Evolutionary conservation across 1,139 yeast species (phyloP).

Genomic region (Geotrichum aggregatum): DNA sequence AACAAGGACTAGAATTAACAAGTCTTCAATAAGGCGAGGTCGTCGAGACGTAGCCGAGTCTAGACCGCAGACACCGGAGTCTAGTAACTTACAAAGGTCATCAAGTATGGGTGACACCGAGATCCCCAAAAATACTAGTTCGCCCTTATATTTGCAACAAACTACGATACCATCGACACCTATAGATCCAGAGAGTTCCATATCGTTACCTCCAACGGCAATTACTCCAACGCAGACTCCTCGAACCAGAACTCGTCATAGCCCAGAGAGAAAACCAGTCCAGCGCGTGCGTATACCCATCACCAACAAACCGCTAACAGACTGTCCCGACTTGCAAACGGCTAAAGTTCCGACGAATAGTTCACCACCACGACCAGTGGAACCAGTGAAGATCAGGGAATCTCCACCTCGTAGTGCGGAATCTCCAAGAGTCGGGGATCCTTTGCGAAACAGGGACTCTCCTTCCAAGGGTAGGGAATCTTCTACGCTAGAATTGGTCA

Average conservation of each 20-base stretch:
- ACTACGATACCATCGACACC: background rate
- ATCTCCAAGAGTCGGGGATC: background rate
- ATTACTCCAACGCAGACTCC: slow-evolving; percentile 1
- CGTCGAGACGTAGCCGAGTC: slow-evolving; percentile 18
- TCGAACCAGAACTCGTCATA: slow-evolving; percentile 1
- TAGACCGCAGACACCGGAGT: background rate
- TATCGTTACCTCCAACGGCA: slow-evolving; percentile 6
- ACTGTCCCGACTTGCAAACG: slow-evolving; percentile 7
- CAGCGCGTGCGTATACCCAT: slow-evolving; percentile 14
- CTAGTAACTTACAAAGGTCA: background rate
- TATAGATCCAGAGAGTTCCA: slow-evolving; percentile 5
- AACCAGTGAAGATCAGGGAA: background rate
- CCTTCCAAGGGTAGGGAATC: background rate
- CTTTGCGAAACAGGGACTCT: background rate
- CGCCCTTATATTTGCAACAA: background rate
- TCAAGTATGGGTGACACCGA: background rate
- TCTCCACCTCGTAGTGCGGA: background rate
- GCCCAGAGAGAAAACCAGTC: background rate
- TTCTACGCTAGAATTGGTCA: background rate
- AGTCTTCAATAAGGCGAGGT: slow-evolving; percentile 28
- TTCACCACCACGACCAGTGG: background rate
- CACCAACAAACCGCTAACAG: slow-evolving; percentile 15
- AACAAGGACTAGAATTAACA: slow-evolving; percentile 32
- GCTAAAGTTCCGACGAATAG: background rate
- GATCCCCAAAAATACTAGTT: background rate